phyloP scores from a whole-genome alignment of 2,329 filamentous ascomycete genomes.

The Colletotrichum caudatum region DNA sequence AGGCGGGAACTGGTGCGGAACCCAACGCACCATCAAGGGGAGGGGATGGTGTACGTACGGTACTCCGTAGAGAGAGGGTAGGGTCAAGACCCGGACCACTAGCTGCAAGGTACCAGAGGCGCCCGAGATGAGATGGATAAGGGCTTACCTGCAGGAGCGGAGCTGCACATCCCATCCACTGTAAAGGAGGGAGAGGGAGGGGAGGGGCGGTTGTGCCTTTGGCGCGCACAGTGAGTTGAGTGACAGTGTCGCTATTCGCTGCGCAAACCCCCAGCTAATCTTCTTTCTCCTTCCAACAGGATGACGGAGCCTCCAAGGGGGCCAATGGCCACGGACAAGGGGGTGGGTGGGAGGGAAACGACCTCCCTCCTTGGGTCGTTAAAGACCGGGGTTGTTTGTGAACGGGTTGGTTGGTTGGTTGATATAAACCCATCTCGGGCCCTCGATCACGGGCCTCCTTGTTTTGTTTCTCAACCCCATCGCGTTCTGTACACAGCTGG shows the following conservation, averaged over 20 bases:
- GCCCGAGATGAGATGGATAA: constrained; percentile 39
- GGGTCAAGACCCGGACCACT: not conserved
- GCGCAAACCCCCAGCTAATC: constrained; percentile 13
- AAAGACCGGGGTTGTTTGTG: constrained; percentile 19
- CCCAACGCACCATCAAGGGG: not conserved
- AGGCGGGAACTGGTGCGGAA: constrained; percentile 32
- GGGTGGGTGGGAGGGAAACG: constrained; percentile 3
- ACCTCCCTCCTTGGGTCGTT: constrained; percentile 22
- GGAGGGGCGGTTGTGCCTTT: constrained; percentile 22
- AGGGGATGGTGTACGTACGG: not conserved
- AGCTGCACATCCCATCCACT: constrained; percentile 30
- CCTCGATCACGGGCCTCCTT: constrained; percentile 31
- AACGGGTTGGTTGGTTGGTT: constrained; percentile 36
- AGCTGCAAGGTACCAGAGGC: constrained; percentile 20
- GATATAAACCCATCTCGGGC: constrained; percentile 39
- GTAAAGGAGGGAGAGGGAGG: constrained; percentile 35
- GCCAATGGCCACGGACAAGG: not conserved
- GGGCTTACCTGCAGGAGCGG: constrained; percentile 36
- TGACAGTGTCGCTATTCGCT: constrained; percentile 22
- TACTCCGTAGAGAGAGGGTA: not conserved
- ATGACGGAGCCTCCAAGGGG: constrained; percentile 20
- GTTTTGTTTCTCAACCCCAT: constrained; percentile 28
- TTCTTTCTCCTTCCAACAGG: not conserved
- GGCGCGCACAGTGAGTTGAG: not conserved
- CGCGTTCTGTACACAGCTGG: constrained; percentile 39